Evolutionary conservation across 192 early-diverging fungal species (phyloP).

Genomic region (Coemansia sp.): DNA sequence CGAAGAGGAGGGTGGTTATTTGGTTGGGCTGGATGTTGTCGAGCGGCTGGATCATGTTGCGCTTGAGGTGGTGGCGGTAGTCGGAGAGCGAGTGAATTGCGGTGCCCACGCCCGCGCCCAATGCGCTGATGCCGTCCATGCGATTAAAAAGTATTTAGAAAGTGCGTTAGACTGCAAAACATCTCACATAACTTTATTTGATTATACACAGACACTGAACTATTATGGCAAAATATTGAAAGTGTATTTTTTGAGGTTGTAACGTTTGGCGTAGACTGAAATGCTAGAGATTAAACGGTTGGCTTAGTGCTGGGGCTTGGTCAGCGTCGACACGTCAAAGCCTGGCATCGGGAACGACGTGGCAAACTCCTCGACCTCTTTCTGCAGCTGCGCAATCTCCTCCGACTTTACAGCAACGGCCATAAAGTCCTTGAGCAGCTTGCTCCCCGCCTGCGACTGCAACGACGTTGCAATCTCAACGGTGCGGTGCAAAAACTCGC

Average conservation of each 20-base stretch:
- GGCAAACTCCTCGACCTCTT: slow-evolving; percentile 91
- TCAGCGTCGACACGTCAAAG: slow-evolving; percentile 56
- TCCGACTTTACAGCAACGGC: slow-evolving; percentile 71
- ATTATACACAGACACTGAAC: no score
- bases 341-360: slow-evolving; percentile 98
- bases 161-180: background rate
- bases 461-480: slow-evolving; percentile 85
- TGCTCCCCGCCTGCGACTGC: slow-evolving; percentile 81
- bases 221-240: no score
- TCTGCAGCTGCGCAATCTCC: slow-evolving; percentile 80
- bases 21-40: background rate
- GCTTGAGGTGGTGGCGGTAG: background rate
- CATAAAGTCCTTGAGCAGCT: slow-evolving; percentile 98
- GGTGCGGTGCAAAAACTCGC: slow-evolving; percentile 93
- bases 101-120: background rate
- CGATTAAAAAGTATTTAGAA: background rate
- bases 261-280: background rate
- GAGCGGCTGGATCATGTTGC: slow-evolving; percentile 3
- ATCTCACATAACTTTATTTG: no score
- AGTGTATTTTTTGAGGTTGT: no score
- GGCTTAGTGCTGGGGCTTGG: slow-evolving; percentile 41
- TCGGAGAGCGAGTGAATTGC: background rate
- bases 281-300: background rate
- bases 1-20: background rate
- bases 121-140: background rate